Conservation (phyloP, 495 filamentous ascomycete genomes). For the Talaromyces proteolyticus region DNA sequence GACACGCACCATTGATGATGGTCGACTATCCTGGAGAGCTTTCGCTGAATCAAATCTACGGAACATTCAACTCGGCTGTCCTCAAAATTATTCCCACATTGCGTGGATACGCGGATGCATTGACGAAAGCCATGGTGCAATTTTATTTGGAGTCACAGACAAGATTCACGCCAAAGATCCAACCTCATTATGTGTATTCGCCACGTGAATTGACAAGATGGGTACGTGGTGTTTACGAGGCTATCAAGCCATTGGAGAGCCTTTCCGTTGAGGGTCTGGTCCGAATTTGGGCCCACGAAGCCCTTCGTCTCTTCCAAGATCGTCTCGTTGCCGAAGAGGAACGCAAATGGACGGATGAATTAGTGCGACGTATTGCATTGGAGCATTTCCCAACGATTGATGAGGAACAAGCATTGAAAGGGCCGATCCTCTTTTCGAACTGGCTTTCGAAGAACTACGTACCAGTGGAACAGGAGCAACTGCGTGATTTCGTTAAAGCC, state of each 20-base stretch:
- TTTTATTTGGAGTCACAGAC: constrained; percentile 93
- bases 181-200: constrained; percentile 98
- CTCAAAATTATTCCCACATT: constrained; percentile 94
- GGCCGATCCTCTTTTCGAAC: constrained; percentile 95
- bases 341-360: constrained; percentile 87
- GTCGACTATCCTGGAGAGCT: constrained; percentile 96
- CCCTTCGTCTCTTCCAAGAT: constrained; percentile 92
- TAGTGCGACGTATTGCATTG: constrained; percentile 74
- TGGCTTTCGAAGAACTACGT: constrained; percentile 99
- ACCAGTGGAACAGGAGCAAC: constrained; percentile 86
- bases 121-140: constrained; percentile 97
- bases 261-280: constrained; percentile 87
- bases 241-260: constrained; percentile 84
- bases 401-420: constrained; percentile 78
- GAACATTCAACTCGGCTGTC: constrained; percentile 93
- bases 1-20: constrained; percentile 96
- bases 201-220: constrained; percentile 96
- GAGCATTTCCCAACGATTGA: constrained; percentile 93
- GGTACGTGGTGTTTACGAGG: constrained; percentile 96
- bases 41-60: constrained; percentile 93
- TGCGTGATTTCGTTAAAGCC: constrained; percentile 96
- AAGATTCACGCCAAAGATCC: constrained; percentile 90
- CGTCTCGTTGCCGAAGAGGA: constrained; percentile 91
- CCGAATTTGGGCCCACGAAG: constrained; percentile 97
- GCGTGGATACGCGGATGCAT: constrained; percentile 87